phyloP scores from a whole-genome alignment of 305 asterid genomes.

The Fraxinus sp. region DNA sequence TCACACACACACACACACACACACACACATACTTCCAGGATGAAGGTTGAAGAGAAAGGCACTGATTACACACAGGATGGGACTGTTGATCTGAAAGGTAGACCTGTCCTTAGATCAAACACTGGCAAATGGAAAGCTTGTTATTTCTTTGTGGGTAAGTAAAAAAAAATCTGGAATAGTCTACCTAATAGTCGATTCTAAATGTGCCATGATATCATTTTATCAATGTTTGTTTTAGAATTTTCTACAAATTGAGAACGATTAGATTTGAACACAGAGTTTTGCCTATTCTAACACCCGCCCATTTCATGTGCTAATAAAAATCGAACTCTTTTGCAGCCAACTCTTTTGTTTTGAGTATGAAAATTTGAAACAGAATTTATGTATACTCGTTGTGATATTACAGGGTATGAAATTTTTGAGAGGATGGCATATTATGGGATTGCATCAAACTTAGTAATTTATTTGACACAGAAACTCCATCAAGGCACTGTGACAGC shows the following conservation, averaged over 20 bases:
- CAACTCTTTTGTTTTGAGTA: not conserved
- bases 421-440: constrained; percentile 87
- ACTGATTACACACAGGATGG: constrained; percentile 62
- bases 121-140: constrained; percentile 85
- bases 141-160: constrained; percentile 63
- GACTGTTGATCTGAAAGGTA: constrained; percentile 56
- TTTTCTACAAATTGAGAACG: not conserved
- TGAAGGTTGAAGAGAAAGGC: constrained; percentile 45
- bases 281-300: not conserved
- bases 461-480: constrained; percentile 51
- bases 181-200: not conserved
- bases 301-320: too few relatives aligned
- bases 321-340: too few relatives aligned
- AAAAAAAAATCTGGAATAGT: not conserved
- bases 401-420: constrained; percentile 61
- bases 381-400: not conserved
- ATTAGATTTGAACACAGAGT: not conserved
- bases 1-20: not conserved
- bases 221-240: not conserved
- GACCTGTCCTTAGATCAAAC: constrained; percentile 52
- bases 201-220: not conserved
- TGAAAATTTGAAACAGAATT: not conserved
- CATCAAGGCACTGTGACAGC: constrained; percentile 73
- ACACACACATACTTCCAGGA: constrained; percentile 13
- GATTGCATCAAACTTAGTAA: constrained; percentile 63